Percentiles rank a stretch among this genome's conserved stretches.
Evolutionary conservation across 1,284 basidiomycete genomes (phyloP).

Genomic region (Puccinia novopanici): DNA sequence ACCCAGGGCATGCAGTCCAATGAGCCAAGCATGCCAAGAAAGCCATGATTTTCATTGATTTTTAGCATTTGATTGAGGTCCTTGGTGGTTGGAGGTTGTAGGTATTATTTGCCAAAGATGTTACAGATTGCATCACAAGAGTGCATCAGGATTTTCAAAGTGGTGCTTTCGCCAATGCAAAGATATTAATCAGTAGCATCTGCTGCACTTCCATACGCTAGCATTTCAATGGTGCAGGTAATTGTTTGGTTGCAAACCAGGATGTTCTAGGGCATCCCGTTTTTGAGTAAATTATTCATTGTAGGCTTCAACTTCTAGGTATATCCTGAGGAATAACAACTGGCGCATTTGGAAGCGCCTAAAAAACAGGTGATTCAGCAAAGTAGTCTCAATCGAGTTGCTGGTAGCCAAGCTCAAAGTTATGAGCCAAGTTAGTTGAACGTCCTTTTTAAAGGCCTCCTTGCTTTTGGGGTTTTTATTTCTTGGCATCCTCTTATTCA

Average conservation of each 20-base stretch:
- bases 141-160: not conserved
- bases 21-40: slow-evolving; percentile 11
- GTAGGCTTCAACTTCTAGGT: slow-evolving; percentile 29
- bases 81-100: not conserved
- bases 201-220: slow-evolving; percentile 12
- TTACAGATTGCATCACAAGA: slow-evolving; percentile 1
- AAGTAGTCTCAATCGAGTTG: slow-evolving; percentile 3
- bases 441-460: not conserved
- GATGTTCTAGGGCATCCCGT: not conserved
- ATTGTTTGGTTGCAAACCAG: slow-evolving; percentile 1
- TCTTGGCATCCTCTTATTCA: no score
- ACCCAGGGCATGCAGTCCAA: slow-evolving; percentile 7
- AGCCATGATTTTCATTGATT: not conserved
- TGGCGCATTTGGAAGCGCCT: not conserved
- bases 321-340: slow-evolving; percentile 11
- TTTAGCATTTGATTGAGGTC: slow-evolving; percentile 3
- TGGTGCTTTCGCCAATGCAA: not conserved
- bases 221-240: slow-evolving; percentile 1
- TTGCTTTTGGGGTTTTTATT: no score
- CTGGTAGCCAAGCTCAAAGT: slow-evolving; percentile 7
- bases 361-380: slow-evolving; percentile 2
- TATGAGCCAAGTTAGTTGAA: not conserved
- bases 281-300: slow-evolving; percentile 12
- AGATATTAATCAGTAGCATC: slow-evolving; percentile 26
- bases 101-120: not conserved